Evolutionary conservation across 805 yeast species (phyloP).

Genomic region (Candida silvatica): DNA sequence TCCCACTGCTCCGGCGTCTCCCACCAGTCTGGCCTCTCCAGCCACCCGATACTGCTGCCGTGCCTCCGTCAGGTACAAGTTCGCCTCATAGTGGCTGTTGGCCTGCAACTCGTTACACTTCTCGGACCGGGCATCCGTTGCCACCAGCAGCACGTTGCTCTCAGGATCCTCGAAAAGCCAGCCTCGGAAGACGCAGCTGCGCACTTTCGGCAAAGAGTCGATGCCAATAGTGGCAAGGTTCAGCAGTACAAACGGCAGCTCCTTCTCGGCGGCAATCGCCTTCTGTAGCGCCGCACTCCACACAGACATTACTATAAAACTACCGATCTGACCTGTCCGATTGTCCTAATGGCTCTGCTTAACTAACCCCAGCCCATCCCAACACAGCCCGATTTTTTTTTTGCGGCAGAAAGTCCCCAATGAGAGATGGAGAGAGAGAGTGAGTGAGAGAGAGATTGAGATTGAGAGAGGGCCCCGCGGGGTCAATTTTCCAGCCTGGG

Average conservation of each 20-base stretch:
- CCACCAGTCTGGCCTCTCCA: conserved; percentile 44
- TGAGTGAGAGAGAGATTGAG: too few species aligned
- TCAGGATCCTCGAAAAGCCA: conserved; percentile 63
- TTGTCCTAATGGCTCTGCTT: too few species aligned
- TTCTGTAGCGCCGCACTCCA: too few species aligned
- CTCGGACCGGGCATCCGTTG: conserved; percentile 63
- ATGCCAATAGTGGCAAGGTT: conserved; percentile 61
- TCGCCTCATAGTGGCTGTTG: conserved; percentile 61
- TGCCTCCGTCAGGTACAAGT: conserved; percentile 57
- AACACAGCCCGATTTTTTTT: too few species aligned
- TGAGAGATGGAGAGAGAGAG: too few species aligned
- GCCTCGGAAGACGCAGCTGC: conserved; percentile 69
- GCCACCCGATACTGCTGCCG: conserved; percentile 66
- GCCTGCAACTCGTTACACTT: conserved; percentile 45
- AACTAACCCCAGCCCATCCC: too few species aligned
- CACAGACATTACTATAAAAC: too few species aligned
- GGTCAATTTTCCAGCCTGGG: too few species aligned
- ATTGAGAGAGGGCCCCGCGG: too few species aligned
- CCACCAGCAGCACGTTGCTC: conserved; percentile 58
- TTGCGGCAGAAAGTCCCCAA: too few species aligned
- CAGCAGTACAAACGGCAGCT: conserved; percentile 50
- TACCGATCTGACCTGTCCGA: too few species aligned
- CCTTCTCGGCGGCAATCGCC: too few species aligned
- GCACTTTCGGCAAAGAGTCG: conserved; percentile 46
- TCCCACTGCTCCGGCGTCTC: background rate